Percentiles rank a stretch among this genome's conserved stretches.
These are phyloP conservation scores for Ceratocystis cubensis DNA, from an alignment of 2,329 filamentous ascomycete genomes.

Conservation along the genomic window DNA sequence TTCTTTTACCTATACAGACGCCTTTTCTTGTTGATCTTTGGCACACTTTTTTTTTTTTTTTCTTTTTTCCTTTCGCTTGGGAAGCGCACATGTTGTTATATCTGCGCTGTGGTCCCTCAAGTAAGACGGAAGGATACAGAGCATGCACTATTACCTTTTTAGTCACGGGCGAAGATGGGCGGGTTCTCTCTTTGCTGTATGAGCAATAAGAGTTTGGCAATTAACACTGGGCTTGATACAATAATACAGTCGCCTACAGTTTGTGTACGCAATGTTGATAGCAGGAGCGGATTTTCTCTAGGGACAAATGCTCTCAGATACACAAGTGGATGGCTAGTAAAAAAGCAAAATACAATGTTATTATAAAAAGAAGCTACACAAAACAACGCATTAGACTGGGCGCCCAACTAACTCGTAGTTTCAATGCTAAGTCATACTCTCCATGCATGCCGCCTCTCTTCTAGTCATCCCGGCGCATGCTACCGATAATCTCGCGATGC, in stretches of 20 bases:
- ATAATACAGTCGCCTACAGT: not conserved
- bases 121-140: not conserved
- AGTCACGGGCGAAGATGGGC: not conserved
- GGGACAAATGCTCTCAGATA: no score
- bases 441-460: not conserved
- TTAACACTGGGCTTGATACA: not conserved
- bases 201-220: not conserved
- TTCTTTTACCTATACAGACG: not conserved
- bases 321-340: not conserved
- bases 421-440: not conserved
- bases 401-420: not conserved
- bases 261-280: not conserved
- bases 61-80: not conserved
- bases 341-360: not conserved
- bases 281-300: no score
- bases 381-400: conserved; percentile 3
- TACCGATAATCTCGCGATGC: conserved; percentile 75
- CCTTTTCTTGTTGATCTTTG: not conserved
- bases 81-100: not conserved
- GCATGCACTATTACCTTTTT: not conserved
- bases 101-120: not conserved
- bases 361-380: not conserved
- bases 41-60: not conserved
- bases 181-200: not conserved
- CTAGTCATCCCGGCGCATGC: conserved; percentile 32